Percentiles rank a stretch among this genome's conserved stretches.
These are phyloP conservation scores for Hemisphaericaspora nanyangensis DNA, from an alignment of 805 yeast species.

Conservation along the genomic window DNA sequence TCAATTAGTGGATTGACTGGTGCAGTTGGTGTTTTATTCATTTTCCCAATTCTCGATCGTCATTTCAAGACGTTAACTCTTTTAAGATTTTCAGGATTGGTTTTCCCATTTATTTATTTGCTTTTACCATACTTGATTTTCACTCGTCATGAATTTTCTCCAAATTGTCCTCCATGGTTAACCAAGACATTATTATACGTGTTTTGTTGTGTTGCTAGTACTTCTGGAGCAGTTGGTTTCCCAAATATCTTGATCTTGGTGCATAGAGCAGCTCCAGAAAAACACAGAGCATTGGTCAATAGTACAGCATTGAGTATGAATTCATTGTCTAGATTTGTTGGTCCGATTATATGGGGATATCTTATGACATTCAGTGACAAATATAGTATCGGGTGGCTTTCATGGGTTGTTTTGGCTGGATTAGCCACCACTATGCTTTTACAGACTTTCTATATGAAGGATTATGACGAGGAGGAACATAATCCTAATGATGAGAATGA, in stretches of 20 bases:
- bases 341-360: slow-evolving; percentile 56
- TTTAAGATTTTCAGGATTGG: slow-evolving; percentile 35
- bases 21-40: slow-evolving; percentile 43
- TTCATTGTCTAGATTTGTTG: slow-evolving; percentile 53
- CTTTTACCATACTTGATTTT: slow-evolving; percentile 47
- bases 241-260: slow-evolving; percentile 53
- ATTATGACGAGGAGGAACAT: slow-evolving; percentile 25
- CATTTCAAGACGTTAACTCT: slow-evolving; percentile 42
- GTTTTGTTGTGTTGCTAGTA: slow-evolving; percentile 20
- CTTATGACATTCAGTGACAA: slow-evolving; percentile 28
- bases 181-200: slow-evolving; percentile 23
- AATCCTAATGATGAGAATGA: slow-evolving; percentile 11
- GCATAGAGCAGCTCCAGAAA: slow-evolving; percentile 51
- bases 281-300: slow-evolving; percentile 56
- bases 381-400: slow-evolving; percentile 19
- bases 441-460: slow-evolving; percentile 22
- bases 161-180: slow-evolving; percentile 20
- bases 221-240: slow-evolving; percentile 44
- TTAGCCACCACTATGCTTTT: slow-evolving; percentile 16
- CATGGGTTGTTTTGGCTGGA: slow-evolving; percentile 30
- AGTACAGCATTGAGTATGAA: slow-evolving; percentile 52
- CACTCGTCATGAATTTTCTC: slow-evolving; percentile 32
- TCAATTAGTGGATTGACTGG: slow-evolving; percentile 55
- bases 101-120: slow-evolving; percentile 45
- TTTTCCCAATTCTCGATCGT: slow-evolving; percentile 52